phyloP scores from a whole-genome alignment of 768 basidiomycete species.

The Lyophyllum semitale region DNA sequence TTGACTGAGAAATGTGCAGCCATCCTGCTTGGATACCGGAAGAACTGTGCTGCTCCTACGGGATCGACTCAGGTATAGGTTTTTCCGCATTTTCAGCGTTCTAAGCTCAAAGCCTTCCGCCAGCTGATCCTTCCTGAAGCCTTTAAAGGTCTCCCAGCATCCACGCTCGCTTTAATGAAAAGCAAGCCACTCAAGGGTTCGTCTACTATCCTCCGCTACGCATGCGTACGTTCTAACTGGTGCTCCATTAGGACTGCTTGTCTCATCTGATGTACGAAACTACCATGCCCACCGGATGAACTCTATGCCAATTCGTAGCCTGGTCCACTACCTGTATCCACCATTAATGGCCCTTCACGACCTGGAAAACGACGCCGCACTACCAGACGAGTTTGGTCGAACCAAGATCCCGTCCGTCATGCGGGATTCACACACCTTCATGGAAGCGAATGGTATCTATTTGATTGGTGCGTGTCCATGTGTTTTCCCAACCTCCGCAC shows the following conservation, averaged over 20 bases:
- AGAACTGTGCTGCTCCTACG: conserved; percentile 82
- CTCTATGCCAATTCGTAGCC: conserved; percentile 65
- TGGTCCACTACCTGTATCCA: conserved; percentile 86
- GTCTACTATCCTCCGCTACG: neutral
- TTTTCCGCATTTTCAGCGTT: neutral
- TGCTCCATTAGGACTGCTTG: conserved; percentile 63
- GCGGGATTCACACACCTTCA: conserved; percentile 80
- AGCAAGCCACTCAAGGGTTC: conserved; percentile 91
- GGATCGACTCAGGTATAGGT: conserved; percentile 73
- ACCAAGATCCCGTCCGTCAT: conserved; percentile 75
- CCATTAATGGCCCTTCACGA: conserved; percentile 87
- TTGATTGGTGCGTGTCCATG: conserved; percentile 66
- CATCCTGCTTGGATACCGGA: conserved; percentile 83
- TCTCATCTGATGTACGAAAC: conserved; percentile 93
- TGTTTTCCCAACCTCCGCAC: neutral
- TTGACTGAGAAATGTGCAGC: conserved; percentile 83
- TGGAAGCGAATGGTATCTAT: conserved; percentile 93
- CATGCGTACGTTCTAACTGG: neutral
- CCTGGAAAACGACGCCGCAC: conserved; percentile 66
- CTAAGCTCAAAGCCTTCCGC: conserved; percentile 10
- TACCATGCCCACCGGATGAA: conserved; percentile 78
- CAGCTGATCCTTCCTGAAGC: conserved; percentile 95
- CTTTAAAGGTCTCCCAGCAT: conserved; percentile 84
- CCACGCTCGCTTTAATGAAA: conserved; percentile 80
- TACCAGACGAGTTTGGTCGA: conserved; percentile 64